Evolutionary conservation across 768 basidiomycete species (phyloP).

Genomic region (Galerina marginata): DNA sequence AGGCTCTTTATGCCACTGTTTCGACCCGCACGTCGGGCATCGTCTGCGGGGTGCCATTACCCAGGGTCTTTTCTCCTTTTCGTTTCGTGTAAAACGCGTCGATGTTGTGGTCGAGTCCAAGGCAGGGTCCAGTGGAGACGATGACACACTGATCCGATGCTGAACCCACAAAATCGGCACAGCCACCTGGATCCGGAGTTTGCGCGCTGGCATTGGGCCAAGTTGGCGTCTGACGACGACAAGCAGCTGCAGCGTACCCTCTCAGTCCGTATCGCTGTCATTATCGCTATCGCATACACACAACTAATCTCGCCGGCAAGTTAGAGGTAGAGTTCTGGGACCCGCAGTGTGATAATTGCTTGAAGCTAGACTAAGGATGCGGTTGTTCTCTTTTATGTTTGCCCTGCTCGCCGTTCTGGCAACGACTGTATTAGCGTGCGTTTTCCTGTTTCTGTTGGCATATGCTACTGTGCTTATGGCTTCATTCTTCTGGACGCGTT

Average conservation of each 20-base stretch:
- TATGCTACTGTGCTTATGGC: neutral
- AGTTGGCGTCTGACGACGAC: no score
- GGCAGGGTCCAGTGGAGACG: neutral
- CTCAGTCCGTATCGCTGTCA: neutral
- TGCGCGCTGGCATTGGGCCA: no score
- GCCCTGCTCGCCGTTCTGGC: conserved; percentile 56
- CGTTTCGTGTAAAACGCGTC: neutral
- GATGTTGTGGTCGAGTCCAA: neutral
- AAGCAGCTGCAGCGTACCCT: no score
- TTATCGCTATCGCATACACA: neutral
- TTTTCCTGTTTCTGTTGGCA: conserved; percentile 23
- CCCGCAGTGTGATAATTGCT: neutral
- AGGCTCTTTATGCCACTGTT: conserved; percentile 87
- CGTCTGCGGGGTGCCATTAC: conserved; percentile 65
- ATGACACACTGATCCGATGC: neutral
- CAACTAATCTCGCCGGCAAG: neutral
- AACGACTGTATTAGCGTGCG: conserved; percentile 64
- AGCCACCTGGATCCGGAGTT: conserved; percentile 18
- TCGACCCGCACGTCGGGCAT: conserved; percentile 83
- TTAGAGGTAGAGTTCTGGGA: neutral
- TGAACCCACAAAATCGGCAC: conserved; percentile 20
- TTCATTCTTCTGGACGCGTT: neutral
- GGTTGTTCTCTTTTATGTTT: conserved; percentile 48
- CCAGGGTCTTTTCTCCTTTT: neutral
- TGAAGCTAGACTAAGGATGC: conserved; percentile 47